Conservation (phyloP, 139 green algal species). For the Dunaliella sp. region DNA sequence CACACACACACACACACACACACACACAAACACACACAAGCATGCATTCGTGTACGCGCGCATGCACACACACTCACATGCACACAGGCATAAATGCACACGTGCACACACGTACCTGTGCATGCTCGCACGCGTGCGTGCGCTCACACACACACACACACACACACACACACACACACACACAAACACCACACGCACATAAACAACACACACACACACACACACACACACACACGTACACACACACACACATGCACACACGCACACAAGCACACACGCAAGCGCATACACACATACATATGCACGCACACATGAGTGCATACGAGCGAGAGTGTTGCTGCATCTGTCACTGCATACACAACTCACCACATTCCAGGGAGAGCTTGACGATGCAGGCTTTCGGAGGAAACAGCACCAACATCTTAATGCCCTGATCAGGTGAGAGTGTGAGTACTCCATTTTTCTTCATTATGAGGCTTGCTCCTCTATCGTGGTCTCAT, state of each 20-base stretch:
- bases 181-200: background rate
- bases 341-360: background rate
- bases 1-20: no score
- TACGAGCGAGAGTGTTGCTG: background rate
- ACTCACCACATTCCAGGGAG: background rate
- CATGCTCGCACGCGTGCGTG: background rate
- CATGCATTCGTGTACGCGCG: no score
- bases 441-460: background rate
- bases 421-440: background rate
- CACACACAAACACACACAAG: no score
- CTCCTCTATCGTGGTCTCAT: background rate
- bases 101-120: background rate
- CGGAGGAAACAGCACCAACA: background rate
- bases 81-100: background rate
- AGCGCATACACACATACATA: background rate
- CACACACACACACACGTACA: background rate
- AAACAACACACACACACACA: background rate
- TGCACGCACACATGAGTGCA: background rate
- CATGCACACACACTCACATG: background rate
- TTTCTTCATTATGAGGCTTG: background rate
- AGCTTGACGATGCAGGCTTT: background rate
- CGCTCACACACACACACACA: background rate
- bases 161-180: background rate
- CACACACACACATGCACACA: background rate
- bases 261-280: background rate